Base-by-base conservation (phyloP, 108 stramenopile species). In the Conticribra weissflogii region DNA sequence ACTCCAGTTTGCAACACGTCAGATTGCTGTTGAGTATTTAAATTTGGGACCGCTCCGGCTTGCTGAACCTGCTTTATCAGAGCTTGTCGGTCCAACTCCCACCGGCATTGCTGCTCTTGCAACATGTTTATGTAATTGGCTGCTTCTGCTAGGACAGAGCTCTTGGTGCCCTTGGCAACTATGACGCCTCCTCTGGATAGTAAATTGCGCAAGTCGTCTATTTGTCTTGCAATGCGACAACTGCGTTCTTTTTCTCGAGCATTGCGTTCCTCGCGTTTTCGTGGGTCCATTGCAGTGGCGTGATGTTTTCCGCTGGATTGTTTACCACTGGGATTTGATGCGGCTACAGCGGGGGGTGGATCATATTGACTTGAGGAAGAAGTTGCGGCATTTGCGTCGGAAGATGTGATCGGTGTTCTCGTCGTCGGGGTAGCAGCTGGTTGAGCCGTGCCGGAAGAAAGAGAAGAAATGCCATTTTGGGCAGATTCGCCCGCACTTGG, bases 141-240 rank as follows among this genome's bases (percentile, higher is more conserved):
- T 17, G 94, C 94, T 50, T 95, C 91, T 0, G 88, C 78, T 18
- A 95, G 67, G 1, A 95, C 94, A 8, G 94, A 89, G 55, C 85
- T 88, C 75, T 95, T 95, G 0, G 94, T 95, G 3, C 89, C 89
- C 59, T 93, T 95, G n/a, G 88, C 88, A 31, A 95, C 91, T 62
- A 88, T 89, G 19, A 95, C 94, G 32, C 94, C 94, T 23, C 94
- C 94, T 55, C 80, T 75, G 34, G 88, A 87, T 12, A 95, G 59
- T 12, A 95, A 65, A 28, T 64, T 67, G 29, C 94, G 78, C 19
- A 95, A 77, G 56, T 92, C 91, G 44, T 88, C 85, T 48, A 95
- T 95, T 68, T 95, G 90, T 63, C 68, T 81, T 3, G 91, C 86
- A 23, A 95, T 95, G 18, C 91, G 88, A 66, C 90, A 89, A 68